Evolutionary conservation across 225 moss, liverwort and hornwort genomes (phyloP).

Genomic region (Asterella californica): DNA sequence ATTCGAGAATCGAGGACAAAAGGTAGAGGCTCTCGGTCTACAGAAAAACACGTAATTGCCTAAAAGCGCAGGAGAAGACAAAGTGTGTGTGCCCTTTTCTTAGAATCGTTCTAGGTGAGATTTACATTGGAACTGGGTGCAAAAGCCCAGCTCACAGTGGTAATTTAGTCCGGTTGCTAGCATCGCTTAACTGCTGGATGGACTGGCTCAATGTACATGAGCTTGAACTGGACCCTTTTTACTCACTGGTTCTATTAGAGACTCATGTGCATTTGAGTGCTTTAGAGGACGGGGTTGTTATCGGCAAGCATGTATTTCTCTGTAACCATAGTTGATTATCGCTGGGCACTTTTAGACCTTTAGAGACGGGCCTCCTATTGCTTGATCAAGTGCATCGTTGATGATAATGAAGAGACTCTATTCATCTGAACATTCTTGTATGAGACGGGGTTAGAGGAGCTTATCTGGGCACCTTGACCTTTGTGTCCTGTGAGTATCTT

Average conservation of each 20-base stretch:
- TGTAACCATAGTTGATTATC: slow-evolving; percentile 4
- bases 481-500: no score
- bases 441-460: not conserved
- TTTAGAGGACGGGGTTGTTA: not conserved
- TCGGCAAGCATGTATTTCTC: not conserved
- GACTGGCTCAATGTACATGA: slow-evolving; percentile 8
- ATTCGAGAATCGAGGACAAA: not conserved
- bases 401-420: not conserved
- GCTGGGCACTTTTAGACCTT: not conserved
- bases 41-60: not conserved
- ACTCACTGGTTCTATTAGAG: not conserved
- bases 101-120: slow-evolving; percentile 1
- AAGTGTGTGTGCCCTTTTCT: not conserved
- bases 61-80: slow-evolving; percentile 8
- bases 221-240: slow-evolving; percentile 14
- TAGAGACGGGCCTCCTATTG: not conserved
- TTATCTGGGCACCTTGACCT: no score
- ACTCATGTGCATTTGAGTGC: slow-evolving; percentile 4
- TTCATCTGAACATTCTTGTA: not conserved
- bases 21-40: not conserved
- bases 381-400: slow-evolving; percentile 1
- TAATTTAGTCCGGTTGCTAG: slow-evolving; percentile 7
- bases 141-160: not conserved
- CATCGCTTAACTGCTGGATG: not conserved
- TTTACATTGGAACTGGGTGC: slow-evolving; percentile 4